These are phyloP conservation scores for Metschnikowia henanensis DNA, from an alignment of 805 yeast genomes.

Conservation along the genomic window DNA sequence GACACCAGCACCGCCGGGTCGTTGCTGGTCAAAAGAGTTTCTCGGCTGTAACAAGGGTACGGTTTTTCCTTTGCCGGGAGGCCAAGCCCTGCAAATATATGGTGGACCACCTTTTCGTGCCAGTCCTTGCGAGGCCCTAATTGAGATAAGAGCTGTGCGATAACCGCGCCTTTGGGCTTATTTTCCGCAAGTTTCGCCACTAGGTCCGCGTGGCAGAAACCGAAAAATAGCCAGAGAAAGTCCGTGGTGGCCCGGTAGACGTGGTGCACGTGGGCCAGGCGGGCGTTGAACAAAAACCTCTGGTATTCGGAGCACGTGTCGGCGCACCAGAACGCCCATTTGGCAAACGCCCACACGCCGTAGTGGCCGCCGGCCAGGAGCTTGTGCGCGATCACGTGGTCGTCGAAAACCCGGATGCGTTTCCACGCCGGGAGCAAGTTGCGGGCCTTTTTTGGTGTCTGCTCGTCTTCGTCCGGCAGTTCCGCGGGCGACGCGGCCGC, in stretches of 20 bases:
- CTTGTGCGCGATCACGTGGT: slow-evolving; percentile 24
- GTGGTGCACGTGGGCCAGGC: slow-evolving; percentile 21
- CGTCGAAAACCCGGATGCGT: slow-evolving; percentile 32
- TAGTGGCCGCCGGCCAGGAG: slow-evolving; percentile 25
- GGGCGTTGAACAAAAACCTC: slow-evolving; percentile 19
- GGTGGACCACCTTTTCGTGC: slow-evolving; percentile 33
- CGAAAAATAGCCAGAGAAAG: slow-evolving; percentile 22
- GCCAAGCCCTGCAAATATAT: slow-evolving; percentile 29
- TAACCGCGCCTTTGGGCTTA: neutral
- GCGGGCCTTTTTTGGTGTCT: slow-evolving; percentile 2
- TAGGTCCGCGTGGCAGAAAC: slow-evolving; percentile 17
- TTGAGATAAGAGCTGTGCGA: slow-evolving; percentile 21
- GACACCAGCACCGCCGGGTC: slow-evolving; percentile 19
- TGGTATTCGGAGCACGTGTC: slow-evolving; percentile 25
- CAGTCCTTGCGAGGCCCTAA: slow-evolving; percentile 24
- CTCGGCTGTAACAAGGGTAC: slow-evolving; percentile 27
- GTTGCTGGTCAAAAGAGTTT: slow-evolving; percentile 22
- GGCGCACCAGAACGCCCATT: slow-evolving; percentile 41
- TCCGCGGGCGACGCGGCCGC: slow-evolving; percentile 17
- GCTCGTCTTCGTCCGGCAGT: neutral
- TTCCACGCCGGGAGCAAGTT: neutral
- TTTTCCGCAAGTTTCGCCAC: neutral
- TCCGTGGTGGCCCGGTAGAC: slow-evolving; percentile 26
- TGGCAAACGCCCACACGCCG: slow-evolving; percentile 31
- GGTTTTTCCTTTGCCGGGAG: slow-evolving; percentile 19